Evolutionary conservation across 2,329 filamentous ascomycete genomes (phyloP), one percentile per base, ranked within the genome.

Genomic region (Colletotrichum shisoi): DNA sequence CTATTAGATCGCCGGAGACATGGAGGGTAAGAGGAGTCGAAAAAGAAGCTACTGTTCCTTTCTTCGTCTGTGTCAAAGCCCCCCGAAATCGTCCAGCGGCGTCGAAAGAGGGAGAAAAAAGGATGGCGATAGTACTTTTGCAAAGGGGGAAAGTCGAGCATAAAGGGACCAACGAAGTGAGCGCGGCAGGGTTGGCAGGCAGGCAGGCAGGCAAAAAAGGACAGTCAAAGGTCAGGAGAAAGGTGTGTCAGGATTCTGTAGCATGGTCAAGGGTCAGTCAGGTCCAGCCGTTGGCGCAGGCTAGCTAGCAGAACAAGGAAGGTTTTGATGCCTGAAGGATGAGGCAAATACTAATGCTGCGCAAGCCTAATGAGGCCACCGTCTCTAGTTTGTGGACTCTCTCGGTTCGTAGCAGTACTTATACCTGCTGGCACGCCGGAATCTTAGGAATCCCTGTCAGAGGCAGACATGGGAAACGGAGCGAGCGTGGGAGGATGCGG

Each of bases 191-290:
- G 46, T 63, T 57, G 39, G 62, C 21, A 27, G 44, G n/a, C 46
- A 31, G 46, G 46, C 24, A 48, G 27, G 19, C 24, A 44, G 42
- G 42, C n/a, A 31, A 8, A 24, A 24, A 49, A 31, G 24, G 46
- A 27, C 48, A 15, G 15, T 37, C n/a, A 31, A 17, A 68, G 46
- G 54, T 62, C 63, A 68, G 63, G 66, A 68, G 62, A 66, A 66
- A 62, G 57, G 66, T 68, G 66, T 68, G 66, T 68, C 66, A 68
- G 62, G 66, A 62, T 57, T 67, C 66, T 67, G 63, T 68, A 67
- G 62, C 51, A 62, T 39, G 57, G 63, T 65, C 65, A 44, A 68
- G 62, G 62, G 39, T 51, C 45, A 40, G 45, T 42, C 45, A 40
- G 34, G 15, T 59, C 49, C 54, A 59, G 64, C 64, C 64, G 64